Conservation (phyloP, 768 basidiomycete species). For the Collybia sordida region DNA sequence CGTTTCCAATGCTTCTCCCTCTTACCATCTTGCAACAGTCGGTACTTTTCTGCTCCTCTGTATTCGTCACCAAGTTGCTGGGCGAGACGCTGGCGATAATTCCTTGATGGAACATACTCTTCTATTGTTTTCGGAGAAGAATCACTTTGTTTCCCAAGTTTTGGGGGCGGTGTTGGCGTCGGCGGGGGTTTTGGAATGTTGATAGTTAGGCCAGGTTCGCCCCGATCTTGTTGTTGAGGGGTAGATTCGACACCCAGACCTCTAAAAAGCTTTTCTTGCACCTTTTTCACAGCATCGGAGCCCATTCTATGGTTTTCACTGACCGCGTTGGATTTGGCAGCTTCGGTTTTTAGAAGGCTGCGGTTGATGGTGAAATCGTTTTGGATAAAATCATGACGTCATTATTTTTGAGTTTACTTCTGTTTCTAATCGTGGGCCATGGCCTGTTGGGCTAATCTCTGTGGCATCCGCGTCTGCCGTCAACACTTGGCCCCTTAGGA, state of each 20-base stretch:
- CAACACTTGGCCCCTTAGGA: no score
- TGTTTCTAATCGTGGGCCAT: no score
- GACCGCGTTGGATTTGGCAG: no score
- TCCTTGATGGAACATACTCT: slow-evolving; percentile 16
- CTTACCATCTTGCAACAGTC: slow-evolving; percentile 79
- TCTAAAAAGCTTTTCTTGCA: slow-evolving; percentile 74
- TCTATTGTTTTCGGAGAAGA: slow-evolving; percentile 29
- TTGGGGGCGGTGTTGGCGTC: slow-evolving; percentile 45
- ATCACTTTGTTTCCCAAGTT: slow-evolving; percentile 38
- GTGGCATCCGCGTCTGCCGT: no score
- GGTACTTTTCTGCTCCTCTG: slow-evolving; percentile 77
- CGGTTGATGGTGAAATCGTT: no score
- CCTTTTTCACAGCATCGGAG: slow-evolving; percentile 50
- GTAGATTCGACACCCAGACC: slow-evolving; percentile 31
- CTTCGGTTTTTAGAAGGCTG: no score
- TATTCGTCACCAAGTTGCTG: slow-evolving; percentile 69
- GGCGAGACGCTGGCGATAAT: slow-evolving; percentile 67
- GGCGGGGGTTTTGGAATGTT: slow-evolving; percentile 60
- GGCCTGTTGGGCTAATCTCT: no score
- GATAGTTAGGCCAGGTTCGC: slow-evolving; percentile 52
- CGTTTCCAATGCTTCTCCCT: slow-evolving; percentile 94
- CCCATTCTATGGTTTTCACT: slow-evolving; percentile 29
- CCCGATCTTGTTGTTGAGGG: slow-evolving; percentile 13
- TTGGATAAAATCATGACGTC: no score
- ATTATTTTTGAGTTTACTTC: no score